phyloP scores from a whole-genome alignment of 306 rosid genomes.

The Hippophae gyantsensis region DNA sequence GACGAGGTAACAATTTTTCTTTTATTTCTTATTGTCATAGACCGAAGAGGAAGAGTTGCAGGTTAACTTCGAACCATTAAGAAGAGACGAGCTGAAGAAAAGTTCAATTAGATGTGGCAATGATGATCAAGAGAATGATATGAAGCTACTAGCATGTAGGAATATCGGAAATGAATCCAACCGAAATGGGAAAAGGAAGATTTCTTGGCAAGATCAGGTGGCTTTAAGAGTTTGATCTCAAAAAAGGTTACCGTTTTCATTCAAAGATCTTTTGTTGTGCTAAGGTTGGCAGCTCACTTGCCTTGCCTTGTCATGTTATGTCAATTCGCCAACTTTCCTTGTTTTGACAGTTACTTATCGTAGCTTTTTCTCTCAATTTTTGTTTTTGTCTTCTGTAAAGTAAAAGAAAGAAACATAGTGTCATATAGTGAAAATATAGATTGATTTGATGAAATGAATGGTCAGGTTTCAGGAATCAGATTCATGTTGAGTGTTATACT shows the following conservation, averaged over 20 bases:
- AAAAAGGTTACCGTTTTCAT: background rate
- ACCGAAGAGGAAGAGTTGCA: slow-evolving; percentile 80
- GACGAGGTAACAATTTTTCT: slow-evolving; percentile 8
- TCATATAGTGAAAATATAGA: no score
- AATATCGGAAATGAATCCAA: slow-evolving; percentile 42
- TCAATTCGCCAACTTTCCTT: no score
- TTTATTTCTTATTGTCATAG: slow-evolving; percentile 23
- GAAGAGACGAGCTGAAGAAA: slow-evolving; percentile 59
- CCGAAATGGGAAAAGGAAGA: slow-evolving; percentile 84
- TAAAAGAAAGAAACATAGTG: no score
- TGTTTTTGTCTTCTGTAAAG: no score
- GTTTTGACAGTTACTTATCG: no score
- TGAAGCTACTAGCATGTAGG: slow-evolving; percentile 67
- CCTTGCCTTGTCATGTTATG: background rate
- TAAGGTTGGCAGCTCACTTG: slow-evolving; percentile 22
- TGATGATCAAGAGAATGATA: slow-evolving; percentile 56
- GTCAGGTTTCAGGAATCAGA: no score
- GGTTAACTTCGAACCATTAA: slow-evolving; percentile 36
- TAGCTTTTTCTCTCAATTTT: no score
- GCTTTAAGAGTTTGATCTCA: slow-evolving; percentile 73
- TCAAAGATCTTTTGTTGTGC: slow-evolving; percentile 6
- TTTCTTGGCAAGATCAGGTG: slow-evolving; percentile 96
- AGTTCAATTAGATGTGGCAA: slow-evolving; percentile 35
- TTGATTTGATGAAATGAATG: no score
- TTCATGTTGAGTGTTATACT: no score